Percentiles rank a stretch among this genome's conserved stretches.
phyloP scores from a whole-genome alignment of 164 flowering plant genomes.

The Warburgia ugandensis region DNA sequence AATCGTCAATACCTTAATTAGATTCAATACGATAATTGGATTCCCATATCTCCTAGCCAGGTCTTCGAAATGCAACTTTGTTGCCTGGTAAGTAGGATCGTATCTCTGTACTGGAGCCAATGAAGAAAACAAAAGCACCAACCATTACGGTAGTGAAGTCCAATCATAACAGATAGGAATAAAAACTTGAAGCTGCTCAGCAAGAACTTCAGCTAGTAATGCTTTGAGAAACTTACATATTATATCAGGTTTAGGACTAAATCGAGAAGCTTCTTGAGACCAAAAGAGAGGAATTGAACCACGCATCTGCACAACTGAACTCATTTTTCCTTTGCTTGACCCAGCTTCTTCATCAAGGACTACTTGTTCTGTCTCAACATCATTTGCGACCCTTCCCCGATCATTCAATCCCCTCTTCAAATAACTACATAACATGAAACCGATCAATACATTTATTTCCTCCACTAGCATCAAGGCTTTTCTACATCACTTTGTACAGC shows the following conservation, averaged over 20 bases:
- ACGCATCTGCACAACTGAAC: slow-evolving; percentile 96
- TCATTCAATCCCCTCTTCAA: slow-evolving; percentile 98
- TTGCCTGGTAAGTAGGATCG: slow-evolving; percentile 93
- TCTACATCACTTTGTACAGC: too few relatives aligned
- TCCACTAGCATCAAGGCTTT: background rate
- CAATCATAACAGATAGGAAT: background rate
- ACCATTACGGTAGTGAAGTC: slow-evolving; percentile 1
- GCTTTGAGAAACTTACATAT: slow-evolving; percentile 46
- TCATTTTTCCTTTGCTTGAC: slow-evolving; percentile 86
- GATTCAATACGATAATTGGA: slow-evolving; percentile 91
- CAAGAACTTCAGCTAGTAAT: slow-evolving; percentile 3
- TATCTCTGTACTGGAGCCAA: slow-evolving; percentile 75
- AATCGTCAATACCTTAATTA: slow-evolving; percentile 85
- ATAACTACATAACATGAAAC: slow-evolving; percentile 41
- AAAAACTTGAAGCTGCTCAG: background rate
- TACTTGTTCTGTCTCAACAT: slow-evolving; percentile 98
- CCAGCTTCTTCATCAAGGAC: slow-evolving; percentile 96
- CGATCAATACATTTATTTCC: background rate
- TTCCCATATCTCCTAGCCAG: slow-evolving; percentile 88
- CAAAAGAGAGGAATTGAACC: slow-evolving; percentile 99
- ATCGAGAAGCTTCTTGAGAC: slow-evolving; percentile 97
- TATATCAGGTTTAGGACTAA: slow-evolving; percentile 97
- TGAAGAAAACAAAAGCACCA: slow-evolving; percentile 9
- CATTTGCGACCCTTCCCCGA: slow-evolving; percentile 94
- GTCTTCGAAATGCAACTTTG: slow-evolving; percentile 93